Percentiles rank a stretch among this genome's conserved stretches.
These are phyloP conservation scores for Leishmania gerbilli DNA, from an alignment of 208 protist species.

Conservation along the genomic window DNA sequence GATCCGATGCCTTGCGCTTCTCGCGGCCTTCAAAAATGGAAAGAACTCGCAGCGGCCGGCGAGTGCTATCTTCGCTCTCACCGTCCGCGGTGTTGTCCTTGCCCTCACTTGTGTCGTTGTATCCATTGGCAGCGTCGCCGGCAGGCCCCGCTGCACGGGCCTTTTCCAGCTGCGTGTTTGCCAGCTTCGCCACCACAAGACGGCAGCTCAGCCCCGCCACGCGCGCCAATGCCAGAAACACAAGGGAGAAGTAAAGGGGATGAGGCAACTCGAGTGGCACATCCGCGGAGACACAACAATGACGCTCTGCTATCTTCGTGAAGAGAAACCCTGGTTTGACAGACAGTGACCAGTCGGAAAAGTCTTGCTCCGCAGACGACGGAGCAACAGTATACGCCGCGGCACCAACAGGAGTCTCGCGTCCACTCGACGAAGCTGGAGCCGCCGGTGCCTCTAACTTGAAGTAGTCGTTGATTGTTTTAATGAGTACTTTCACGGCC, in stretches of 20 bases:
- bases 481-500: slow-evolving; percentile 42
- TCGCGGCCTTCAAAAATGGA: slow-evolving; percentile 40
- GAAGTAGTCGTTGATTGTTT: slow-evolving; percentile 44
- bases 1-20: slow-evolving; percentile 17
- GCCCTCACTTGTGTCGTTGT: neutral
- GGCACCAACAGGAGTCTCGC: neutral
- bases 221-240: slow-evolving; percentile 59
- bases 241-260: slow-evolving; percentile 51
- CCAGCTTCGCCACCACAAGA: slow-evolving; percentile 44
- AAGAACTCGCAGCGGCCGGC: slow-evolving; percentile 22
- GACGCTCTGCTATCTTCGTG: slow-evolving; percentile 16
- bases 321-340: slow-evolving; percentile 25
- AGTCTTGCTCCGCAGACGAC: slow-evolving; percentile 19
- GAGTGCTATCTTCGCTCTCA: slow-evolving; percentile 2
- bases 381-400: neutral
- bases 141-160: neutral
- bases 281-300: slow-evolving; percentile 4
- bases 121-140: neutral
- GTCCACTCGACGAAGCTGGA: neutral
- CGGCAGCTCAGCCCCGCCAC: slow-evolving; percentile 48
- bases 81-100: slow-evolving; percentile 8
- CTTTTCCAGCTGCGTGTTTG: slow-evolving; percentile 21
- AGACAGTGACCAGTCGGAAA: slow-evolving; percentile 38
- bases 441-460: slow-evolving; percentile 10
- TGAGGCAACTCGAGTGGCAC: slow-evolving; percentile 35